Base-by-base conservation (phyloP, 2,329 filamentous ascomycete species). In the Myriosclerotinia curreyana region DNA sequence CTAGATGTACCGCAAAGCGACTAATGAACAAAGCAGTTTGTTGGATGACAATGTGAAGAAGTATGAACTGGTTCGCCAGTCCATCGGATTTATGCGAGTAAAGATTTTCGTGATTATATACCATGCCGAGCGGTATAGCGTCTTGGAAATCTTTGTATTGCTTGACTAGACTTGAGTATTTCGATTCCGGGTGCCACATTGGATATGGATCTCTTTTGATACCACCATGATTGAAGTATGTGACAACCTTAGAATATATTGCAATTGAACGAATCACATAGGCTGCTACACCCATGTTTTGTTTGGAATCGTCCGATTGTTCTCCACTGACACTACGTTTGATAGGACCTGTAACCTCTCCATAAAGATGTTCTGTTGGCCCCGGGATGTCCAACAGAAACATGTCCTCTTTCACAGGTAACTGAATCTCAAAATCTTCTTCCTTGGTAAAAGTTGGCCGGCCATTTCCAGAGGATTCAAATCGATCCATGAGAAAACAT, bases 401-500 rank as follows among this genome's bases (percentile, higher is more conserved):
- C 68, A 91, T 87, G 58, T 88, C 87, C 75, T 99, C 95, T 74
- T 91, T 93, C 71, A 97, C 90, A 0, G 95, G 95, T 31, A 99
- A 79, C 68, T 95, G 94, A 20, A 97, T 91, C 69, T 92, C 88
- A 66, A 98, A 84, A 63, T 91, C 91, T 69, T 95, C 91, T 75
- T 97, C 92, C 69, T 91, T 89, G 62, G 96, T 89, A 70, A 97
- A 96, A 61, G 92, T 91, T 25, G 95, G 95, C 46, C 94, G 84
- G 72, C 97, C 93, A 2, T 92, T 96, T 2, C 95, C 94, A 1
- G 93, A 97, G 0, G 94, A 97, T 76, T 96, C 97, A 80, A 97
- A 97, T 0, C 94, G 87, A 75, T 99, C 95, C 93, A 98, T 97
- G 64, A 97, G 77, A 73, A 96, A 96, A 74, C 94, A 98, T 15